These are phyloP conservation scores for Eucalyptus paniculata DNA, from an alignment of 345 rosid species.

Conservation along the genomic window DNA sequence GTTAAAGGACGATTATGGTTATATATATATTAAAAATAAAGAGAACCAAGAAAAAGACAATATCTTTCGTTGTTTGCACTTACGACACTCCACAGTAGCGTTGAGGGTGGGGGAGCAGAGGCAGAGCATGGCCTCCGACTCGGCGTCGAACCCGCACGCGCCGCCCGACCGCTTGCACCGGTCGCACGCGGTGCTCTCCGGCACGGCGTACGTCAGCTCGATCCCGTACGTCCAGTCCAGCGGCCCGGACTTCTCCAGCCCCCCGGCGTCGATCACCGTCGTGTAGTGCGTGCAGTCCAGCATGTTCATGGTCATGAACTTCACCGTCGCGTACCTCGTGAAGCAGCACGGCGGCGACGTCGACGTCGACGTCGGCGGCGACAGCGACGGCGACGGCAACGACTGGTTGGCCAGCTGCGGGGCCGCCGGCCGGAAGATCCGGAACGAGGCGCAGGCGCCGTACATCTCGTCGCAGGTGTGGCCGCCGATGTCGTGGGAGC, in stretches of 20 bases:
- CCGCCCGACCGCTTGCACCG: conserved; percentile 70
- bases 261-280: conserved; percentile 35
- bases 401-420: neutral
- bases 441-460: conserved; percentile 53
- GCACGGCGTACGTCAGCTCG: conserved; percentile 43
- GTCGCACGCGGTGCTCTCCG: conserved; percentile 56
- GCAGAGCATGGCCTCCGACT: conserved; percentile 49
- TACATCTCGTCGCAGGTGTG: conserved; percentile 91
- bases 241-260: conserved; percentile 43
- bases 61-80: neutral
- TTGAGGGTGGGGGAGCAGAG: conserved; percentile 51
- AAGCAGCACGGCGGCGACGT: conserved; percentile 76
- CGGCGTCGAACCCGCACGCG: conserved; percentile 71
- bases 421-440: conserved; percentile 18
- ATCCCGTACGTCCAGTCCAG: conserved; percentile 88
- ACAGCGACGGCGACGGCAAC: neutral
- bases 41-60: neutral
- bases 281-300: conserved; percentile 85
- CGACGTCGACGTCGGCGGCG: neutral
- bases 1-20: neutral
- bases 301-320: conserved; percentile 76
- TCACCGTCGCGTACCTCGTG: conserved; percentile 69
- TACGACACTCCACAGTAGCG: conserved; percentile 76
- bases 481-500: conserved; percentile 44
- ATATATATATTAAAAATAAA: neutral